Evolutionary conservation across 202 grass and related monocot species (phyloP).

Genomic region (Panicum hallii): DNA sequence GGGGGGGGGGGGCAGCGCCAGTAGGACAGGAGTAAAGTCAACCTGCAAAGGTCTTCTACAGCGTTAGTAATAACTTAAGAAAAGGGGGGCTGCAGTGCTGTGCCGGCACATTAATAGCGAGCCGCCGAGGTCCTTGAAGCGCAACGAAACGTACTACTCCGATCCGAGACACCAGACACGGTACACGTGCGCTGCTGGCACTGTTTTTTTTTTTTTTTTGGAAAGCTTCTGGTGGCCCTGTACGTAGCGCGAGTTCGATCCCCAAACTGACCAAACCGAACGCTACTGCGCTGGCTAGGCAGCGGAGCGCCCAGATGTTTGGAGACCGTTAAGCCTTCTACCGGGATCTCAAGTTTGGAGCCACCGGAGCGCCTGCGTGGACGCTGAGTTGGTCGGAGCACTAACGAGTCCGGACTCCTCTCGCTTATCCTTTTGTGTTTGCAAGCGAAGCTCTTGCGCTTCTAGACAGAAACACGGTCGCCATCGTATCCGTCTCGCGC

Average conservation of each 20-base stretch:
- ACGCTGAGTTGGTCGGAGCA: background rate
- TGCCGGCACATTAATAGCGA: background rate
- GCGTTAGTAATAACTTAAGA: too few species aligned
- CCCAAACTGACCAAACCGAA: background rate
- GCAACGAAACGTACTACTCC: background rate
- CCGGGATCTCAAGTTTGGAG: background rate
- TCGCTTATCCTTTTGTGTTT: background rate
- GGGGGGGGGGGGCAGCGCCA: background rate
- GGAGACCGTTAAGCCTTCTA: background rate
- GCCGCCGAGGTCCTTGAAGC: background rate
- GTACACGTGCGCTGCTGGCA: background rate
- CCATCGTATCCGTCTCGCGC: background rate
- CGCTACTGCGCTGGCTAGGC: too few species aligned
- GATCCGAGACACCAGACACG: background rate
- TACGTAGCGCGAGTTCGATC: background rate
- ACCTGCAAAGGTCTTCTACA: background rate
- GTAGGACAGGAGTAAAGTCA: background rate
- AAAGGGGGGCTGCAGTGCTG: background rate
- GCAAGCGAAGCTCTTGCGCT: background rate
- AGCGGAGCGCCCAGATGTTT: background rate
- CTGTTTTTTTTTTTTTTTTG: too few species aligned
- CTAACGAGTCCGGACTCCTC: background rate
- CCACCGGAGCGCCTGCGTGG: background rate
- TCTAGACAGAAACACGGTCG: background rate
- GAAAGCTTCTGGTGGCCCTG: background rate